These are phyloP conservation scores for Metschnikowia arizonensis DNA, from an alignment of 805 yeast species.

Conservation along the genomic window DNA sequence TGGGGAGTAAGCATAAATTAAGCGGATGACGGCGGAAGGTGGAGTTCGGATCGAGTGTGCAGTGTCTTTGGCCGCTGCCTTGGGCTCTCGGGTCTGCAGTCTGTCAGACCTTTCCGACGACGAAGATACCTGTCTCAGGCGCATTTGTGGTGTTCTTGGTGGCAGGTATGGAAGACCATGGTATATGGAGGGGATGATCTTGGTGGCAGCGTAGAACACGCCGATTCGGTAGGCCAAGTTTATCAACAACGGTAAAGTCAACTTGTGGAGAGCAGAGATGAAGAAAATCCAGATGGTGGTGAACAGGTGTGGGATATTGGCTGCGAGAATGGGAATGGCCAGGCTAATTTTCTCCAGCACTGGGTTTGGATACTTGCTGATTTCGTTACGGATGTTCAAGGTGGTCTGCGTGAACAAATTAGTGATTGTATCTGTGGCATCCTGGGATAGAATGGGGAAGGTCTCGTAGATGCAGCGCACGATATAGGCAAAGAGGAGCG, in stretches of 20 bases:
- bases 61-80: neutral
- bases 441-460: constrained; percentile 77
- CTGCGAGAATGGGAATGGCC: constrained; percentile 44
- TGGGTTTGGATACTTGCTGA: constrained; percentile 37
- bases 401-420: constrained; percentile 33
- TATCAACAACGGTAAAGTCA: constrained; percentile 76
- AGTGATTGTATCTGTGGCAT: constrained; percentile 33
- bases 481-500: constrained; percentile 81
- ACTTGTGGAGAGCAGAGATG: constrained; percentile 50
- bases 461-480: constrained; percentile 92
- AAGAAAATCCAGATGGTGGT: constrained; percentile 53
- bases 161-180: constrained; percentile 37
- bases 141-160: constrained; percentile 36
- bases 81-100: constrained; percentile 4
- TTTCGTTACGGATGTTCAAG: constrained; percentile 29
- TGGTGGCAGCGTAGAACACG: constrained; percentile 87
- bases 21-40: constrained; percentile 40
- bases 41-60: neutral
- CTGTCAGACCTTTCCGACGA: constrained; percentile 17
- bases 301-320: constrained; percentile 50
- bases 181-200: constrained; percentile 80
- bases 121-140: constrained; percentile 32
- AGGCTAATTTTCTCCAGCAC: constrained; percentile 24
- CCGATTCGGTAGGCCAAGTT: constrained; percentile 81
- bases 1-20: constrained; percentile 86